phyloP scores from a whole-genome alignment of 345 rosid genomes.

The Eucalyptus victrix region DNA sequence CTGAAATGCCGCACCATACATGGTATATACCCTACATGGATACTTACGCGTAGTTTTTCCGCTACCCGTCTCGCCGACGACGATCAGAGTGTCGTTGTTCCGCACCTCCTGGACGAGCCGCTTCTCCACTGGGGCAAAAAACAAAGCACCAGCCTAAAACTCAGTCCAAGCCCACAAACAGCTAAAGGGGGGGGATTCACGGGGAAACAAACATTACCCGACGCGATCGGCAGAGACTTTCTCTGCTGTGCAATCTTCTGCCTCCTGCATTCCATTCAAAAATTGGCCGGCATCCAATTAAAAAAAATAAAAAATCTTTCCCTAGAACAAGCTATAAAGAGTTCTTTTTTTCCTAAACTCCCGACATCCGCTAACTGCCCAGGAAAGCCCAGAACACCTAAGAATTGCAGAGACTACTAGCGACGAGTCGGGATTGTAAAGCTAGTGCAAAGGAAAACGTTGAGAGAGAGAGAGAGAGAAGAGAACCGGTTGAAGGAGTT shows the following conservation, averaged over 20 bases:
- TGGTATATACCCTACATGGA: neutral
- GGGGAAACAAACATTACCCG: conserved; percentile 25
- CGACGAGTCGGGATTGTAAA: neutral
- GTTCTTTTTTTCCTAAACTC: neutral
- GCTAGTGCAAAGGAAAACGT: neutral
- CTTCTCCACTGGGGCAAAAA: conserved; percentile 38
- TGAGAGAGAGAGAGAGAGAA: neutral
- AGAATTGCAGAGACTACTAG: neutral
- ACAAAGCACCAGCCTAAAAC: neutral
- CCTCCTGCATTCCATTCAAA: conserved; percentile 13
- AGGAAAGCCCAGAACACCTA: neutral
- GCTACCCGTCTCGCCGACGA: conserved; percentile 98
- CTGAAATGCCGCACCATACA: neutral
- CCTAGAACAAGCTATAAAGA: neutral
- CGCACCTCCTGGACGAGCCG: conserved; percentile 67
- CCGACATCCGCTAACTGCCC: neutral
- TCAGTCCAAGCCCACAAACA: neutral
- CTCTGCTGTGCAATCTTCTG: conserved; percentile 46
- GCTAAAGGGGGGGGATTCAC: neutral
- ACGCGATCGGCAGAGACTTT: conserved; percentile 80
- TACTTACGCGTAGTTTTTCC: conserved; percentile 86
- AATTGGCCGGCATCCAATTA: neutral
- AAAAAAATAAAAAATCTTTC: neutral
- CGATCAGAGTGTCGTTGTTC: conserved; percentile 42
- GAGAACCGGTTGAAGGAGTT: conserved; percentile 14